Evolutionary conservation across 2,329 filamentous ascomycete genomes (phyloP).

Genomic region (Pyrenophora tritici-repentis): DNA sequence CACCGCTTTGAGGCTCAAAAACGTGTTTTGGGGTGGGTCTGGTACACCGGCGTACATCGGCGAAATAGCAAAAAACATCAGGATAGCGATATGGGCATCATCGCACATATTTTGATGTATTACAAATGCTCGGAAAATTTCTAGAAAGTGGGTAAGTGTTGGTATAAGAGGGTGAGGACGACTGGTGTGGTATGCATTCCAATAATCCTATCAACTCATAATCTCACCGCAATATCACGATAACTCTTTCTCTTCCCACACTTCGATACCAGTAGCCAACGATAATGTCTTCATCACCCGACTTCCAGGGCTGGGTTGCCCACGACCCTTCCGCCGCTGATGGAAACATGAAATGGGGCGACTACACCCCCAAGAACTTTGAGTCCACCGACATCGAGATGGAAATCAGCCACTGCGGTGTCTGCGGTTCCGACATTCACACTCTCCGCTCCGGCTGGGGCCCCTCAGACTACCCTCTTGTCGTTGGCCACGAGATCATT

Average conservation of each 20-base stretch:
- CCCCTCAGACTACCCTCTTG: constrained; percentile 55
- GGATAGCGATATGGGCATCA: constrained; percentile 8
- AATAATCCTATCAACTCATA: background rate
- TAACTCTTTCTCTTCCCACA: background rate
- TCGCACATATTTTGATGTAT: constrained; percentile 18
- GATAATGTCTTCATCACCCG: constrained; percentile 28
- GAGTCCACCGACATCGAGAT: constrained; percentile 69
- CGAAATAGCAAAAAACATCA: constrained; percentile 31
- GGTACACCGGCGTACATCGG: constrained; percentile 27
- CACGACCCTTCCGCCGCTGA: constrained; percentile 55
- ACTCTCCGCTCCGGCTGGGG: constrained; percentile 50
- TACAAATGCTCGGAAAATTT: constrained; percentile 26
- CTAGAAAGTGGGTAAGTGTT: background rate
- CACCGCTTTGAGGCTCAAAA: constrained; percentile 15
- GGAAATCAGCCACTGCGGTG: constrained; percentile 48
- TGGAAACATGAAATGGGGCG: constrained; percentile 61
- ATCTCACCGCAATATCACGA: background rate
- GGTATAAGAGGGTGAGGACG: constrained; percentile 1
- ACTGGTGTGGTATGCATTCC: background rate
- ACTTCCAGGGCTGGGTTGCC: constrained; percentile 63
- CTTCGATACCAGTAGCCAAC: background rate
- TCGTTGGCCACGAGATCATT: constrained; percentile 51
- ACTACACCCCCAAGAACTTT: constrained; percentile 49
- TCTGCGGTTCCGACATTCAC: constrained; percentile 45
- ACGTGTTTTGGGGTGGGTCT: constrained; percentile 21